Base-by-base conservation (phyloP, 2,329 filamentous ascomycete genomes). In the Chaetomium sp. region DNA sequence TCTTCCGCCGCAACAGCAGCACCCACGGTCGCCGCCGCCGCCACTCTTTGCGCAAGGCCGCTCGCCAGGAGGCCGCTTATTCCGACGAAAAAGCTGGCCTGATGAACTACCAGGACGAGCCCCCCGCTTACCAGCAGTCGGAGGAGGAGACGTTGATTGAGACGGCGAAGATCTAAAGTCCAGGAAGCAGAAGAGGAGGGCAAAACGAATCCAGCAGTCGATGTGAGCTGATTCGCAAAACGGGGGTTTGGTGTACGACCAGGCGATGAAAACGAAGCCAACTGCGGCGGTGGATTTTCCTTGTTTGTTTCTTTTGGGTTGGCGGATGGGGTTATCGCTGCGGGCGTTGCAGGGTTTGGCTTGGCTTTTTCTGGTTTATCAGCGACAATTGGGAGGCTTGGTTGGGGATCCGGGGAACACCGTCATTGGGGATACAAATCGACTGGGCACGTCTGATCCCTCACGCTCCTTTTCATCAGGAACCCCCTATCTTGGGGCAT, bases 41-140 rank as follows among this genome's bases (percentile, higher is more conserved):
- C 45, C 52, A 46, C 27, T 58, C 56, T 50, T 55, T 53, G 52
- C 62, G 62, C 65, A 75, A 75, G 67, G 66, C 69, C n/a, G 61
- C 68, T 2, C 61, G 61, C 10, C 57, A 64, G n/a, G 76, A 77
- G 61, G 67, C 64, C 47, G 71, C 66, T 38, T 64, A 58, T 11
- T 55, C 56, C 11, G 70, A 69, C 1, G 75, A 79, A 68, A 81
- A 82, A 71, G 66, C 71, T 5, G 72, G 73, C 34, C 69, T 82
- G 54, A 76, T 82, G 70, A 69, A 69, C 32, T 57, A 70, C 14
- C 68, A 70, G 49, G 69, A 70, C 19, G 53, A 53, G 11, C 66
- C 67, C 3, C 66, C 67, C 6, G 49, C 64, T 11, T 69, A 68
- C 41, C 61, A 67, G 37, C 64, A 48, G 45, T n/a, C 32, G 34